Percentiles rank a stretch among this genome's conserved stretches.
Conservation (phyloP, 2,329 filamentous ascomycete genomes). For the Claviceps sp. region DNA sequence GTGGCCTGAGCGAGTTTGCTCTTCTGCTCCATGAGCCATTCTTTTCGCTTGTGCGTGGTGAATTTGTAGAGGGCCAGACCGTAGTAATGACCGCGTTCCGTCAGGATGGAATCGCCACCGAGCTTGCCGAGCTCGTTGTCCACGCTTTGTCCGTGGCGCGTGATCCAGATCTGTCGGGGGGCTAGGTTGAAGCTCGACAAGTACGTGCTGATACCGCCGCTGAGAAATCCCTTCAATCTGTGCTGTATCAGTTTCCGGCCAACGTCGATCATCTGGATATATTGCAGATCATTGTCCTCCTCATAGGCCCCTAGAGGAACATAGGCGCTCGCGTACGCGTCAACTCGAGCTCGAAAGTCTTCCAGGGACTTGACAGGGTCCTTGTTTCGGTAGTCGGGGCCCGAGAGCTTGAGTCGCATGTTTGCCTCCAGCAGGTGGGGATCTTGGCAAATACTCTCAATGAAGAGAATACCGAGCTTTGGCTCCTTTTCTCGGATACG, state of each 20-base stretch:
- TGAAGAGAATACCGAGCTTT: conserved; percentile 80
- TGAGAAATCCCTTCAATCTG: conserved; percentile 81
- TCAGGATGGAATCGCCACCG: conserved; percentile 78
- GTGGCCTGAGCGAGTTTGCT: conserved; percentile 62
- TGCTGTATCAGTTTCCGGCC: conserved; percentile 87
- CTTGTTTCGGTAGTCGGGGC: conserved; percentile 90
- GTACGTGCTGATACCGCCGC: conserved; percentile 85
- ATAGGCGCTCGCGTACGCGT: conserved; percentile 89
- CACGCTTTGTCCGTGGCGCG: conserved; percentile 77
- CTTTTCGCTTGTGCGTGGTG: conserved; percentile 63
- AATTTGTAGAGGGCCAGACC: conserved; percentile 70
- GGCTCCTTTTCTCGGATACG: conserved; percentile 73
- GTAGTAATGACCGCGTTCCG: conserved; percentile 66
- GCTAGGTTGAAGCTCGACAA: conserved; percentile 94
- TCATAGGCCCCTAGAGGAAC: conserved; percentile 83
- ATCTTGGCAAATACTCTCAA: conserved; percentile 88
- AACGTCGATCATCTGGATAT: conserved; percentile 96
- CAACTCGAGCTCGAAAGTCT: conserved; percentile 88
- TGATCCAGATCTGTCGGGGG: conserved; percentile 95
- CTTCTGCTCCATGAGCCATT: conserved; percentile 74
- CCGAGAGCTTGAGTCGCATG: conserved; percentile 91
- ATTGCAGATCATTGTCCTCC: conserved; percentile 81
- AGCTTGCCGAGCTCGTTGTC: conserved; percentile 85
- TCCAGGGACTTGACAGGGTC: conserved; percentile 72
- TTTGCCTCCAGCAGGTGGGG: conserved; percentile 78